phyloP scores from a whole-genome alignment of 345 rosid species.

The Rubroshorea leprosula region DNA sequence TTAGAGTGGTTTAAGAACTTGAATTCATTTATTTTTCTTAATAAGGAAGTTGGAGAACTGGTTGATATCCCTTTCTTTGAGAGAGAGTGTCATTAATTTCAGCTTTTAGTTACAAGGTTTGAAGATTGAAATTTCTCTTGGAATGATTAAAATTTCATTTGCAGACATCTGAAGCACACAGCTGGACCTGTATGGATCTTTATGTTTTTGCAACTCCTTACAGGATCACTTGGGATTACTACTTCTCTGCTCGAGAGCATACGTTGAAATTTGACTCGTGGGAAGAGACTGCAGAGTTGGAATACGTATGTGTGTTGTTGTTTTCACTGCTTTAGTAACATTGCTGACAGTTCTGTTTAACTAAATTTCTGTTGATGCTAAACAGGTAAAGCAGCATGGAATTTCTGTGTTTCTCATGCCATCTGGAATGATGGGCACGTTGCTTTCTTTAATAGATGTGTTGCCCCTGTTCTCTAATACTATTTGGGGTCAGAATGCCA shows the following conservation, averaged over 20 bases:
- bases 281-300: slow-evolving; percentile 87
- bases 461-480: slow-evolving; percentile 94
- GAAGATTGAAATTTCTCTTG: not conserved
- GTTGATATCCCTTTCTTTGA: too few species aligned
- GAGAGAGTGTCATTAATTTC: too few species aligned
- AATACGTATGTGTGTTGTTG: slow-evolving; percentile 55
- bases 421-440: slow-evolving; percentile 97
- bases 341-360: too few species aligned
- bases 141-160: slow-evolving; percentile 6
- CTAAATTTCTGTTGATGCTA: not conserved
- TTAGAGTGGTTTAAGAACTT: too few species aligned
- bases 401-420: slow-evolving; percentile 94
- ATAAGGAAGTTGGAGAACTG: too few species aligned
- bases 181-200: slow-evolving; percentile 96
- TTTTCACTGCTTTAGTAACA: too few species aligned
- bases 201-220: slow-evolving; percentile 98
- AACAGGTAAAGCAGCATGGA: slow-evolving; percentile 81
- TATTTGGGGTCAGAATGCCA: slow-evolving; percentile 88
- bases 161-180: slow-evolving; percentile 80
- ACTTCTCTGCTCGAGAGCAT: slow-evolving; percentile 74
- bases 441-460: slow-evolving; percentile 87
- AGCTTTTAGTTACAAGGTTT: not conserved
- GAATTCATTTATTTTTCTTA: too few species aligned
- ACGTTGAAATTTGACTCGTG: slow-evolving; percentile 73
- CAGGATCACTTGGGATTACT: slow-evolving; percentile 93